Evolutionary conservation across 495 filamentous ascomycete species (phyloP).

Genomic region (Penicillium canescens): DNA sequence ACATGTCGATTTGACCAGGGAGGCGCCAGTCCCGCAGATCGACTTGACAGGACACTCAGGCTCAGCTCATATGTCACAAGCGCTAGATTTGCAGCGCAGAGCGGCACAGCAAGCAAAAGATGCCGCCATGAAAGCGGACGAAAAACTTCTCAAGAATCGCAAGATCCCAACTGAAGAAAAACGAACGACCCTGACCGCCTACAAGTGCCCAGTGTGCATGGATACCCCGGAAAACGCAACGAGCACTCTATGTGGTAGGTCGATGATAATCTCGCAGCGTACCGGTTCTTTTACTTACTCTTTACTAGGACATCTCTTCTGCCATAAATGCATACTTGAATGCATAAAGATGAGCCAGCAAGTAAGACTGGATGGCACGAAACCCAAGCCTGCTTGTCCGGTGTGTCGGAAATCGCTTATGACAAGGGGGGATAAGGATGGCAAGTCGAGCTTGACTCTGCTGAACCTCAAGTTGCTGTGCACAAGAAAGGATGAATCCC

Average conservation of each 20-base stretch:
- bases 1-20: no score
- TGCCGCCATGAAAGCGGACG: no score
- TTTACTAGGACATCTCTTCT: constrained; percentile 78
- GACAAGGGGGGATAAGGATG: constrained; percentile 25
- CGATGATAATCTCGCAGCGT: neutral
- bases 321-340: constrained; percentile 75
- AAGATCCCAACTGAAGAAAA: neutral
- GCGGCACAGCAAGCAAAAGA: neutral
- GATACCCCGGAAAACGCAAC: constrained; percentile 72
- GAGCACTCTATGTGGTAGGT: constrained; percentile 81
- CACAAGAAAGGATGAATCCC: constrained; percentile 12
- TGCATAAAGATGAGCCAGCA: constrained; percentile 65
- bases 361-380: constrained; percentile 22
- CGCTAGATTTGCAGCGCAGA: neutral
- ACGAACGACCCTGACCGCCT: constrained; percentile 55
- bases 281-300: neutral
- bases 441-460: constrained; percentile 46
- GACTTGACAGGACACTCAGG: no score
- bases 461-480: constrained; percentile 64
- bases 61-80: no score
- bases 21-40: no score
- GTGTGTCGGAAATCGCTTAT: constrained; percentile 47
- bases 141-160: no score
- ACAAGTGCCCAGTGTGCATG: constrained; percentile 83
- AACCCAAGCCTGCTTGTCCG: constrained; percentile 38